Evolutionary conservation across 129 eudicot species (phyloP).

Genomic region (Flaveria linearis): DNA sequence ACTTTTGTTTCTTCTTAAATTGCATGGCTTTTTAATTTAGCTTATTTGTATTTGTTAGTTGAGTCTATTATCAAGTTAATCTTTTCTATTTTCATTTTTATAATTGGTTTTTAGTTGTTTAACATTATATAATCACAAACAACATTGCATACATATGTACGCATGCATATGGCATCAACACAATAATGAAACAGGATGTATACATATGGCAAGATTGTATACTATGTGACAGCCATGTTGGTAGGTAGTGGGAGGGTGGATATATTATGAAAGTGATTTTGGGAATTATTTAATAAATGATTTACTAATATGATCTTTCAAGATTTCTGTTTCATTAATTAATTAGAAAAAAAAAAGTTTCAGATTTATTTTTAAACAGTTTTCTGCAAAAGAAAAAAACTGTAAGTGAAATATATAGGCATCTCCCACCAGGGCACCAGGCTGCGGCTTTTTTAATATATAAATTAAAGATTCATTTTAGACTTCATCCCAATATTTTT

Average conservation of each 20-base stretch:
- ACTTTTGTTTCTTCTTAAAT: conserved; percentile 2
- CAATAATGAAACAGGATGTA: neutral
- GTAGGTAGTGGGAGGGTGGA: conserved; percentile 32
- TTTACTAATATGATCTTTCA: conserved; percentile 3
- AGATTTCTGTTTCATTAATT: neutral
- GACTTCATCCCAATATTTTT: neutral
- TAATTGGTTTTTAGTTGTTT: neutral
- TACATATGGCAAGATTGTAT: conserved; percentile 13
- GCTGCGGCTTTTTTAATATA: too few species aligned
- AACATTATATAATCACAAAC: neutral
- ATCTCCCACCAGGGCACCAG: too few species aligned
- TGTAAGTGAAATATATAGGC: too few species aligned
- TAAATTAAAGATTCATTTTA: neutral
- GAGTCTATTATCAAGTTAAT: neutral
- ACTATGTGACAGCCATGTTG: conserved; percentile 17
- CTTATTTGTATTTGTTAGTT: conserved; percentile 20
- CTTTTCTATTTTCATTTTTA: neutral
- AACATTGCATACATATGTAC: neutral
- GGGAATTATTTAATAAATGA: neutral
- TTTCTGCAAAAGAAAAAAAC: too few species aligned
- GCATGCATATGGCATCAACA: neutral
- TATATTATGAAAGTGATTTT: conserved; percentile 26
- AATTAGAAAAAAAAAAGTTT: too few species aligned
- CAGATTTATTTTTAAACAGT: neutral
- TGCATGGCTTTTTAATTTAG: too few species aligned